Evolutionary conservation across 2,329 filamentous ascomycete genomes (phyloP).

Genomic region (Grosmannia penicillata): DNA sequence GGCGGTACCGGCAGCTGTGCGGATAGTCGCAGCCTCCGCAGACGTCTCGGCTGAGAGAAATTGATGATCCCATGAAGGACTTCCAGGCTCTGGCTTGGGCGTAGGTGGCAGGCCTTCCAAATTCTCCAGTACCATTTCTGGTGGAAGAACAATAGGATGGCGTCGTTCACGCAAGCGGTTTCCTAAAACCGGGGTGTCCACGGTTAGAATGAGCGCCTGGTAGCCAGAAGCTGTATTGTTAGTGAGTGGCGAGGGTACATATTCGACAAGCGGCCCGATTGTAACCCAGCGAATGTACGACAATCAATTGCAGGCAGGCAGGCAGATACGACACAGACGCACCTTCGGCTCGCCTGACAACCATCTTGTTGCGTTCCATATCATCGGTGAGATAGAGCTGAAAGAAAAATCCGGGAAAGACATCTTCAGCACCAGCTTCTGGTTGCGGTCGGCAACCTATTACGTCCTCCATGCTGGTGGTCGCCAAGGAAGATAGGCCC

Average conservation of each 20-base stretch:
- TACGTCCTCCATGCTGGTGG: constrained; percentile 29
- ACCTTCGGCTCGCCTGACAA: constrained; percentile 12
- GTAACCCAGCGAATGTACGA: too few species aligned
- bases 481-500: constrained; percentile 32
- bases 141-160: background rate
- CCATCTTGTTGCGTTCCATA: background rate
- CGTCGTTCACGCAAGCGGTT: constrained; percentile 4
- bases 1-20: background rate
- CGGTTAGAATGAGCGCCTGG: constrained; percentile 30
- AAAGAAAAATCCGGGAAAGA: constrained; percentile 20
- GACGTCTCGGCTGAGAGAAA: background rate
- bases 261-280: too few species aligned
- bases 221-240: constrained; percentile 5
- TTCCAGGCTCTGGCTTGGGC: background rate
- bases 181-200: constrained; percentile 31
- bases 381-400: constrained; percentile 39
- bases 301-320: too few species aligned
- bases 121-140: background rate
- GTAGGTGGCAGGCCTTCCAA: background rate
- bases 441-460: constrained; percentile 14
- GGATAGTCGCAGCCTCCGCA: background rate
- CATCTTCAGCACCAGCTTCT: constrained; percentile 23
- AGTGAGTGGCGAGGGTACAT: too few species aligned
- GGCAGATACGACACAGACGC: background rate
- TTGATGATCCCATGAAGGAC: background rate